Percentiles rank a stretch among this genome's conserved stretches.
Conservation (phyloP, 179 eudicot species). For the Drosera spatulata region DNA sequence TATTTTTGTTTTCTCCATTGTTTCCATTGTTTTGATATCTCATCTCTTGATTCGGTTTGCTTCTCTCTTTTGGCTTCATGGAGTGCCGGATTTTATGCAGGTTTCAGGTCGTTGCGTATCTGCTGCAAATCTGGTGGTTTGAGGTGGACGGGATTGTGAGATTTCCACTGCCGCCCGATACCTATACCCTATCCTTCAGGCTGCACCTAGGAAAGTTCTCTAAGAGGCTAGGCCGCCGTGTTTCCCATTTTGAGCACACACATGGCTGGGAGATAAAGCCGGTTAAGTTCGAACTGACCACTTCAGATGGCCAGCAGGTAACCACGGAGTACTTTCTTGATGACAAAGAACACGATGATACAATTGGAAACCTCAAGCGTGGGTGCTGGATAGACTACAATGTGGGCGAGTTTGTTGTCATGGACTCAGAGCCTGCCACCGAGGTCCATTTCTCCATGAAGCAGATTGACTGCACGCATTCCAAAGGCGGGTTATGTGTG, state of each 20-base stretch:
- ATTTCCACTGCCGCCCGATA: constrained; percentile 69
- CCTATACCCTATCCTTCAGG: constrained; percentile 64
- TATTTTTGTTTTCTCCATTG: too few relatives aligned
- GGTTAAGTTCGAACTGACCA: constrained; percentile 66
- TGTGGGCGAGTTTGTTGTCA: constrained; percentile 75
- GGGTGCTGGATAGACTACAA: constrained; percentile 89
- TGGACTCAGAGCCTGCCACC: constrained; percentile 32
- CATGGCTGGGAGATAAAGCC: constrained; percentile 97
- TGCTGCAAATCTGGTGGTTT: constrained; percentile 69
- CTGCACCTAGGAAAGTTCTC: constrained; percentile 76
- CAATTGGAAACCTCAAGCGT: constrained; percentile 52
- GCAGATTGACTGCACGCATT: constrained; percentile 97
- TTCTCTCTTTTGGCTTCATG: neutral
- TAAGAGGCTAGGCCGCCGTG: constrained; percentile 76
- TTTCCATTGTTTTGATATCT: neutral
- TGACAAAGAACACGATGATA: constrained; percentile 44
- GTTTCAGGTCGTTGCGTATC: constrained; percentile 75
- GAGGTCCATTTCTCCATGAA: constrained; percentile 82
- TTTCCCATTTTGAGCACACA: constrained; percentile 68
- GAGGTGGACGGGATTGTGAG: constrained; percentile 28
- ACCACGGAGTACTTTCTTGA: constrained; percentile 58
- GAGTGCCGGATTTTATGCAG: constrained; percentile 21
- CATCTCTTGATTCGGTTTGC: neutral
- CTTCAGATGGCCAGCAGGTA: constrained; percentile 75
- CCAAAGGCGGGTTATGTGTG: constrained; percentile 94